These are phyloP conservation scores for Fomitopsis betulina DNA, from an alignment of 1,284 basidiomycete genomes.

Conservation along the genomic window DNA sequence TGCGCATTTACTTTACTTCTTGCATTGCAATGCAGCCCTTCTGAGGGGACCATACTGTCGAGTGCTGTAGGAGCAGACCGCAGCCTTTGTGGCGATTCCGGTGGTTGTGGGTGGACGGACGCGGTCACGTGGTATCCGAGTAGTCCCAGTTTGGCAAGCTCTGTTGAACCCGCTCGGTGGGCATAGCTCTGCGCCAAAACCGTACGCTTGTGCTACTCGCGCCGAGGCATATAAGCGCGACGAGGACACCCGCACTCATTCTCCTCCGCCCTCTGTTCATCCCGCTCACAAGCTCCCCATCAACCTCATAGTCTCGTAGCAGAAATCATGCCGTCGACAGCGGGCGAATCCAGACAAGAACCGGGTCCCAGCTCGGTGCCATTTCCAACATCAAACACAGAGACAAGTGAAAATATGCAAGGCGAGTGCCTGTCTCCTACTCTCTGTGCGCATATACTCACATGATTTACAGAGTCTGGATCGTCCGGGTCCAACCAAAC, in stretches of 20 bases:
- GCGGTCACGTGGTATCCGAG: background rate
- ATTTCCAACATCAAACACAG: slow-evolving; percentile 7
- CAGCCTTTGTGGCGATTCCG: background rate
- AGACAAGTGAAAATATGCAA: background rate
- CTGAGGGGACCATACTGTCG: background rate
- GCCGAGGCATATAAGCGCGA: background rate
- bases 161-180: background rate
- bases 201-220: background rate
- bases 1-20: background rate
- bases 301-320: background rate
- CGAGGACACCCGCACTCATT: background rate
- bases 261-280: background rate
- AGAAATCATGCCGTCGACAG: background rate
- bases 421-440: background rate
- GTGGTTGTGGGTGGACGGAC: background rate
- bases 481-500: slow-evolving; percentile 30
- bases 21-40: background rate
- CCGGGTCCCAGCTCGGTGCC: slow-evolving; percentile 7
- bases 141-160: background rate
- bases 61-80: background rate
- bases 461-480: slow-evolving; percentile 16
- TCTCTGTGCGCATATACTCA: background rate
- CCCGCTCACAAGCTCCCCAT: background rate
- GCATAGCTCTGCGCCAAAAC: background rate
- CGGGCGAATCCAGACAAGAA: background rate